Evolutionary conservation across 352 stramenopile species (phyloP), one percentile per base, ranked within the genome.

Genomic region (Phytopythium aichiense): DNA sequence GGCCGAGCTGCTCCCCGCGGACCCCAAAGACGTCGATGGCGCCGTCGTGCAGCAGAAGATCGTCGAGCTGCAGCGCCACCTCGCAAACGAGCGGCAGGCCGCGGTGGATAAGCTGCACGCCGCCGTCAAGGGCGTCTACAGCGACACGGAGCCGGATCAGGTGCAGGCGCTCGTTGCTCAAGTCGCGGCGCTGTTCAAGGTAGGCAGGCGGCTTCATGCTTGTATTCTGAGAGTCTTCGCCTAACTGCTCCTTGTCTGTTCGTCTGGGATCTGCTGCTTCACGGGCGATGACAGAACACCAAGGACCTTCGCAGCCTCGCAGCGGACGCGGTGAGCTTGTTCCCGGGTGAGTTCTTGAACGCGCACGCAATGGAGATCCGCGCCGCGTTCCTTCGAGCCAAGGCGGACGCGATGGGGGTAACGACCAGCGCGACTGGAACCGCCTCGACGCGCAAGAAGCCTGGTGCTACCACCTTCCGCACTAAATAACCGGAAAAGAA

Each of bases 241-340:
- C 33, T 56, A 23, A 40, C 46, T 51, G 38, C 13, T 63, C 28
- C 31, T 37, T 5, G 16, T 22, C 38, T 51, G 35, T 63, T 11
- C 20, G 53, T n/a, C 20, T 28, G 63, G 60, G 51, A 30, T 42
- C 7, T 11, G 23, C 12, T 52, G 12, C 22, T n/a, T 18, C 23
- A 16, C 23, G 22, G 46, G 1, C 23, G 23, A 33, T 13, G 46
- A 1, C 48, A 88, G 65, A 94, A 83, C 65, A 89, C 89, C 12
- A 89, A 88, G 45, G 89, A 97, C 55, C 66, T 96, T 30, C 90
- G 88, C 37, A 94, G 90, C 58, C 75, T 96, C 13, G 79, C 81
- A 1, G 88, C 89, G 7, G 83, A 96, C 65, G 87, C 84, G 22
- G 64, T 73, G 15, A 67, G 71, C 16, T 62, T 95, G 33, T 96